These are phyloP conservation scores for Chionographis japonica DNA, from an alignment of 106 monocot species.

Conservation along the genomic window DNA sequence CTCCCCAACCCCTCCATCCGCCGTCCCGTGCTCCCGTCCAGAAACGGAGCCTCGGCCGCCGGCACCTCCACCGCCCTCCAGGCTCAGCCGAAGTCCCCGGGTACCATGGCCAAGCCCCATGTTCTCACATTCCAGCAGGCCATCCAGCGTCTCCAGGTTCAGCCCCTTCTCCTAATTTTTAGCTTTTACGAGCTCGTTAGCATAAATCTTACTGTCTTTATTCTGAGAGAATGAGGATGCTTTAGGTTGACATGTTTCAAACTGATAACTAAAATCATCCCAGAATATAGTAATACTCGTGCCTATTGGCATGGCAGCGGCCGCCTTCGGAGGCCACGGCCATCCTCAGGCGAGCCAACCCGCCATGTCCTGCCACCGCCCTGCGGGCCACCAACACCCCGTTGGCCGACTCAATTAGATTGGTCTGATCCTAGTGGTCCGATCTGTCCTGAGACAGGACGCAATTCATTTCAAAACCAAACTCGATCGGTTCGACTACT, in stretches of 20 bases:
- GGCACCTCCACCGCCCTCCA: constrained; percentile 9
- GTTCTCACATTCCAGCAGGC: constrained; percentile 87
- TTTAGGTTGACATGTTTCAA: background rate
- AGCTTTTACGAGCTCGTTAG: background rate
- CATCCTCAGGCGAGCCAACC: too few species aligned
- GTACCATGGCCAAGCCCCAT: constrained; percentile 1
- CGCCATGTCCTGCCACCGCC: too few species aligned
- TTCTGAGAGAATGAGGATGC: background rate
- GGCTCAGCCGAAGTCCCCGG: background rate
- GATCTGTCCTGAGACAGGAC: too few species aligned
- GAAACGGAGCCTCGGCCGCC: constrained; percentile 21
- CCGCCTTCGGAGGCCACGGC: too few species aligned
- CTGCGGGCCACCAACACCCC: too few species aligned
- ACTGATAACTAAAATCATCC: too few species aligned
- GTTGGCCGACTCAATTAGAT: too few species aligned
- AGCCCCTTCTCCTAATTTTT: background rate
- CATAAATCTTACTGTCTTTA: background rate
- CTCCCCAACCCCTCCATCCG: background rate
- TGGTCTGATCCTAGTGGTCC: too few species aligned
- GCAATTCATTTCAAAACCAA: too few species aligned
- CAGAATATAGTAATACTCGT: too few species aligned
- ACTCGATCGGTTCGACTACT: too few species aligned
- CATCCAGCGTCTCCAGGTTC: constrained; percentile 88
- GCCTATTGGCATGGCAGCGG: too few species aligned
- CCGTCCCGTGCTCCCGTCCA: constrained; percentile 12